Percentiles rank a stretch among this genome's conserved stretches.
Conservation (phyloP, 208 protist genomes). For the Porcisia deanei region DNA sequence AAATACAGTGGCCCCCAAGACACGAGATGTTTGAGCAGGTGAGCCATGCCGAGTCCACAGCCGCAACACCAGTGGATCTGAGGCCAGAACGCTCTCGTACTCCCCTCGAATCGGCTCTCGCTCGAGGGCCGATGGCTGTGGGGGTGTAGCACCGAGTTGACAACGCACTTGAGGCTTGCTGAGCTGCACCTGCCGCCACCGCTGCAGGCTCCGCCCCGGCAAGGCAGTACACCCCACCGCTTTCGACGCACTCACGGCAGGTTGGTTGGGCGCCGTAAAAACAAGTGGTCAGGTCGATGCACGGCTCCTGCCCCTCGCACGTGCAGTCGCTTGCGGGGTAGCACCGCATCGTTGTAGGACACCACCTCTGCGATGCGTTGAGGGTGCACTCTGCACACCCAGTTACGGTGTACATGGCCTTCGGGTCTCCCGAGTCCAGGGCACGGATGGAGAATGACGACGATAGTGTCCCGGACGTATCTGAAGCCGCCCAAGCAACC, state of each 20-base stretch:
- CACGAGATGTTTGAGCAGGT: conserved; percentile 7
- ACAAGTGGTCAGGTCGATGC: conserved; percentile 40
- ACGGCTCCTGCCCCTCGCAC: conserved; percentile 28
- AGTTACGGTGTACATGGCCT: conserved; percentile 23
- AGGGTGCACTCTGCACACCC: conserved; percentile 55
- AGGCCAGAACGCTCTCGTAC: neutral
- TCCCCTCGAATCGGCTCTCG: neutral
- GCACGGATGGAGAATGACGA: neutral
- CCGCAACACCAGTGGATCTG: neutral
- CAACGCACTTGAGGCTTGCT: too few relatives aligned
- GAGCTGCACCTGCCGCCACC: neutral
- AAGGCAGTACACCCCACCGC: conserved; percentile 45
- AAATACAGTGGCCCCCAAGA: conserved; percentile 12
- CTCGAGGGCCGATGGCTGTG: neutral
- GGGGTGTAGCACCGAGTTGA: conserved; percentile 39
- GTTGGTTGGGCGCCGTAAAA: conserved; percentile 43
- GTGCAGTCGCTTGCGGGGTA: conserved; percentile 33
- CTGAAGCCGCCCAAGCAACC: neutral
- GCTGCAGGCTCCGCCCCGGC: neutral
- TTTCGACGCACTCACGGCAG: conserved; percentile 42
- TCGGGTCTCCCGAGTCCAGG: neutral
- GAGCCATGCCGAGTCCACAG: neutral
- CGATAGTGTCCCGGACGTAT: neutral
- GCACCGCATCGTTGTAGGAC: conserved; percentile 57
- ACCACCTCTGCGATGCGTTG: conserved; percentile 38